phyloP scores from a whole-genome alignment of 75 land plant genomes.

The Sequoia sempervirens region DNA sequence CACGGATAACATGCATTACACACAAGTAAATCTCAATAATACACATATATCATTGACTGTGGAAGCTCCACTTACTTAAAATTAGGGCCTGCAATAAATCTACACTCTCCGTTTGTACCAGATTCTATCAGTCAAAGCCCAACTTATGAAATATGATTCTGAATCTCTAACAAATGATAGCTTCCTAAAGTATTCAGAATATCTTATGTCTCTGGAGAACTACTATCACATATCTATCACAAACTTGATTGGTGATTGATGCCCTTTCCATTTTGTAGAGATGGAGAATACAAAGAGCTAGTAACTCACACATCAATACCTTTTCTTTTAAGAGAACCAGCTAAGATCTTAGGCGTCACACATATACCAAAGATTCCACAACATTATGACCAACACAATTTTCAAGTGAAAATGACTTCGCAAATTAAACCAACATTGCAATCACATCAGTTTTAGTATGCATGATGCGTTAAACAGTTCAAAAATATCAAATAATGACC shows the following conservation, averaged over 20 bases:
- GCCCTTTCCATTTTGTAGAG: background rate
- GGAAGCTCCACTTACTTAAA: background rate
- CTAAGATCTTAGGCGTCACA: background rate
- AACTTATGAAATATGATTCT: background rate
- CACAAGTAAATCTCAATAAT: background rate
- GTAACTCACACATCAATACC: background rate
- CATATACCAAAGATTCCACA: background rate
- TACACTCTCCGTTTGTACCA: background rate
- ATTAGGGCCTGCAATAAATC: background rate
- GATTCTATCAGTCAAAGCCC: no score
- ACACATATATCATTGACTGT: background rate
- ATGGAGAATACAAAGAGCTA: background rate
- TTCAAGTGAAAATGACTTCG: background rate
- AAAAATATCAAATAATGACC: background rate
- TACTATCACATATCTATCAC: background rate
- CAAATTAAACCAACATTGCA: background rate
- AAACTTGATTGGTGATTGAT: background rate
- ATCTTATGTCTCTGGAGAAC: background rate
- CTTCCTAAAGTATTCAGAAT: background rate
- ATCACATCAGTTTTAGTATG: background rate
- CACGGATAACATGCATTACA: background rate
- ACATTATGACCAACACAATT: background rate
- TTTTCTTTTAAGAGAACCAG: background rate
- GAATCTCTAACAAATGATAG: background rate
- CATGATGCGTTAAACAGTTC: background rate